Base-by-base conservation (phyloP, 2,329 filamentous ascomycete genomes). In the Claviceps digitariae region DNA sequence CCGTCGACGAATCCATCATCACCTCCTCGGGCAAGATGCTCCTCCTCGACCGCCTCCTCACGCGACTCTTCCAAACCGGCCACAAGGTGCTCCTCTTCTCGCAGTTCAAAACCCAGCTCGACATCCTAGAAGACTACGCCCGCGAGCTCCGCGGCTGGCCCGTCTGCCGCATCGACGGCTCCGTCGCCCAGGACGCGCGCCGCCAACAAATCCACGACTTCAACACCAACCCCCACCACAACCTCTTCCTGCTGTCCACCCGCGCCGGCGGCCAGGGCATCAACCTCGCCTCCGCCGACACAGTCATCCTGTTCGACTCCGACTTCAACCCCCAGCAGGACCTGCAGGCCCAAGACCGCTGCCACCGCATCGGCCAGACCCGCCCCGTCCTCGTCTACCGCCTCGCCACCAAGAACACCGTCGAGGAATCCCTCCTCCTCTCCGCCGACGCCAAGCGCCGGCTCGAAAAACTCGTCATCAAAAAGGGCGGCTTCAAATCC, bases 251-350 rank as follows among this genome's bases (percentile, higher is more conserved):
- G 3, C 76, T 98, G 0, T 91, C 86, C 3, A 98, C 93, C 0
- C 79, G 93, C 15, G 93, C 93, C 0, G 93, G 93, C 23, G 93
- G 93, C 0, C 90, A 95, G 63, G 91, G 91, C 50, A 97, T 97
- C 74, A 97, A 96, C 62, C 81, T 97, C 0, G 88, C 88, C 0
- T 84, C 84, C 1, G 91, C 91, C 0, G 91, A 97, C 61, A 96
- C 91, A 0, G 91, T 96, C 12, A 86, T 97, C 47, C 74, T 97
- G 0, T 97, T 93, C 60, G 91, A 97, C 67, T 75, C 71, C 2
- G 80, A 95, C 62, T 96, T 91, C 83, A 98, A 98, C 61, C 93
- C 93, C 0, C 93, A 98, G 66, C 91, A 96, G 64, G 93, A 98
- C 66, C 75, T 98, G 0, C 93, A 98, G 64, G 93, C 93, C 0